A percentile compares a stretch with the other conserved stretches of the same genome.
These are phyloP conservation scores for Pleurotus giganteus DNA, from an alignment of 768 basidiomycete species.

Conservation along the genomic window DNA sequence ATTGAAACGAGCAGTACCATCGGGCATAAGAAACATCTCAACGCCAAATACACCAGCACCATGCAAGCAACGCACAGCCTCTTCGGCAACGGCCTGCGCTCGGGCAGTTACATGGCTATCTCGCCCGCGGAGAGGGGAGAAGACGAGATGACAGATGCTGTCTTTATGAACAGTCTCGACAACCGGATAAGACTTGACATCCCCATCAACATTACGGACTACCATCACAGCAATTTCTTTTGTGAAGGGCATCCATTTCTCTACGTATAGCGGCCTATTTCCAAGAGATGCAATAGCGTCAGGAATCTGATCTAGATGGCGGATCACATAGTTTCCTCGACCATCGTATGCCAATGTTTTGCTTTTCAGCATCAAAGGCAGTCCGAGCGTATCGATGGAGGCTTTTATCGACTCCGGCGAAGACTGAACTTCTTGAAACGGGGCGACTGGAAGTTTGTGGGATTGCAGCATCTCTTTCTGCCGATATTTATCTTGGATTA, in stretches of 20 bases:
- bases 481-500: conserved; percentile 85
- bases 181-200: conserved; percentile 80
- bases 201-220: conserved; percentile 72
- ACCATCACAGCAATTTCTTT: conserved; percentile 98
- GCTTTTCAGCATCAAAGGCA: conserved; percentile 95
- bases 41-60: conserved; percentile 97
- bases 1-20: conserved; percentile 52
- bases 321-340: conserved; percentile 83
- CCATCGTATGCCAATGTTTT: conserved; percentile 97
- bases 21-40: conserved; percentile 92
- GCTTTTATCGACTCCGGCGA: conserved; percentile 47
- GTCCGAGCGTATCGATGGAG: conserved; percentile 60
- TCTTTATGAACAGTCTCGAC: conserved; percentile 96
- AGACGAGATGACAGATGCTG: conserved; percentile 90
- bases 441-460: conserved; percentile 52
- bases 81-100: conserved; percentile 75
- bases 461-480: conserved; percentile 78
- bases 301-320: conserved; percentile 46
- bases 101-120: conserved; percentile 52
- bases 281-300: conserved; percentile 53
- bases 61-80: conserved; percentile 70
- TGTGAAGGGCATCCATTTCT: conserved; percentile 87
- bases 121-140: conserved; percentile 74
- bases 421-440: conserved; percentile 60
- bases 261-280: conserved; percentile 82